Percentiles rank a stretch among this genome's conserved stretches.
These are phyloP conservation scores for Xylaria sp. DNA, from an alignment of 2,329 filamentous ascomycete species.

Conservation along the genomic window DNA sequence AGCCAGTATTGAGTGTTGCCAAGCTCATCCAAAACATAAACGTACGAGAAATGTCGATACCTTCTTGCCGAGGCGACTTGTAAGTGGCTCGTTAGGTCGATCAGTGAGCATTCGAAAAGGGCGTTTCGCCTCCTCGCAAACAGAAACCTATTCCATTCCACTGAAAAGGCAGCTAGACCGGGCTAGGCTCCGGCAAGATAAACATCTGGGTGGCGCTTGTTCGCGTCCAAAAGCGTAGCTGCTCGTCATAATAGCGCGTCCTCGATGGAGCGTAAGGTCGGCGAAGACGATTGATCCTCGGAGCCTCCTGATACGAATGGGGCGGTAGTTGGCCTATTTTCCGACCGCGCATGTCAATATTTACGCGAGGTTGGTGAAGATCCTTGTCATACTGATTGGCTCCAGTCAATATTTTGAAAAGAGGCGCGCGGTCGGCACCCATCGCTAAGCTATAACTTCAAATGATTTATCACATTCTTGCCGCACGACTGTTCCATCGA, in stretches of 20 bases:
- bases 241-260: slow-evolving; percentile 26
- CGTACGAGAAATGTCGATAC: slow-evolving; percentile 8
- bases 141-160: not conserved
- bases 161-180: slow-evolving; percentile 10
- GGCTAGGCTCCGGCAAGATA: slow-evolving; percentile 15
- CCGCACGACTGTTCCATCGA: slow-evolving; percentile 21
- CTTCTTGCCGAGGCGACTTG: slow-evolving; percentile 13
- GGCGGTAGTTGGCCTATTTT: slow-evolving; percentile 38
- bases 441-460: slow-evolving; percentile 17
- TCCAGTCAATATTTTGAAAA: slow-evolving; percentile 11
- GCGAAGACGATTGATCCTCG: slow-evolving; percentile 25
- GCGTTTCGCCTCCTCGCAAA: slow-evolving; percentile 21
- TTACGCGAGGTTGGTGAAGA: slow-evolving; percentile 36
- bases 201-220: slow-evolving; percentile 22
- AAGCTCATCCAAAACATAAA: slow-evolving; percentile 20
- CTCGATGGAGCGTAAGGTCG: slow-evolving; percentile 16
- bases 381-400: slow-evolving; percentile 33
- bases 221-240: slow-evolving; percentile 26
- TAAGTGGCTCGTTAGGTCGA: slow-evolving; percentile 10
- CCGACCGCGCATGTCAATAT: slow-evolving; percentile 39
- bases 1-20: slow-evolving; percentile 15
- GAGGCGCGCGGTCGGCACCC: slow-evolving; percentile 28
- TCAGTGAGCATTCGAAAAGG: slow-evolving; percentile 17
- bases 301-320: slow-evolving; percentile 34
- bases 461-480: slow-evolving; percentile 19